Base-by-base conservation (phyloP, 495 filamentous ascomycete genomes). In the Polyplosphaeria fusca region DNA sequence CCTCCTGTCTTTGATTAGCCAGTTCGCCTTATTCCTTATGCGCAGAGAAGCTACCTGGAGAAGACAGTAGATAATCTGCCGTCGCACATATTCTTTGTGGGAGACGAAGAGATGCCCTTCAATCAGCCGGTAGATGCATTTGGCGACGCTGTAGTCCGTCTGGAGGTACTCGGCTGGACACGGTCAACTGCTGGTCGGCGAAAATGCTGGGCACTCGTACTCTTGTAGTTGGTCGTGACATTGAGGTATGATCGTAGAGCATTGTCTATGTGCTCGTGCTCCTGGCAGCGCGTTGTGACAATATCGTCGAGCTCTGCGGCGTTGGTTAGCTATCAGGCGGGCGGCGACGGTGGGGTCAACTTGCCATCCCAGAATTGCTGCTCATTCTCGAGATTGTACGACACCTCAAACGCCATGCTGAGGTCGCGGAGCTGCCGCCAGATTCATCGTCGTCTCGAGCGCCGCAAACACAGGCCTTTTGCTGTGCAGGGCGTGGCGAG, bases 291-390 rank as follows among this genome's bases (percentile, higher is more conserved):
- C 38, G 79, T 77, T 41, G 86, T 82, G 45, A 95, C 80, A 61
- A 92, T 88, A 49, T 85, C 82, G 69, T 88, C 82, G 67, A 98
- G 80, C 71, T 90, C 92, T 96, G 67, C 40, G 37, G 47, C 11
- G 22, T 27, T 5, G 16, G 43, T 63, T 58, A 58, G 55, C 40
- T 26, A 28, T 27, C 23, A 22, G 52, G 58, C 54, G 55, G 9
- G 9, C 22, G 38, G 57, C 48, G 22, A 20, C 19, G n/a, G 65
- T 45, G 43, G 45, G 38, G 60, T 35, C 23, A 32, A 30, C 83
- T 68, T 67, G 95, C 92, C 87, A 73, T 83, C 76, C 93, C 93
- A 96, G 75, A 96, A 93, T 73, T 95, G 87, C 69, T 91, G 80
- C 75, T 92, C 90, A 72, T 82, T 86, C 71, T 95, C 89, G 68